Evolutionary conservation across 495 filamentous ascomycete genomes (phyloP), one percentile per base, ranked within the genome.

Genomic region (Schizothecium vesticola): DNA sequence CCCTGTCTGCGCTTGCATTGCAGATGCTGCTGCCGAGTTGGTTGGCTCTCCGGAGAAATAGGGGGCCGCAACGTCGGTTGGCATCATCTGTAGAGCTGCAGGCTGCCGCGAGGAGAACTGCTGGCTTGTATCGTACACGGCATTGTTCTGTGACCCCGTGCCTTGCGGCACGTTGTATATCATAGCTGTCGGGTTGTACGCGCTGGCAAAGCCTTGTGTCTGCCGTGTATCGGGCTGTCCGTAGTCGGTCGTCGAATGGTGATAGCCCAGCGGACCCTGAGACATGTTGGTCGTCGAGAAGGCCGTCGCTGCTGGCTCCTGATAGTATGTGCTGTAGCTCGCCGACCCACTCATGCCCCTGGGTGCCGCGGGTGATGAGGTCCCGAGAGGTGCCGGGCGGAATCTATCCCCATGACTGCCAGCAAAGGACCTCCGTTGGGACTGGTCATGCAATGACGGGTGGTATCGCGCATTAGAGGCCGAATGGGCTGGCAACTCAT

Each of bases 151-250:
- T 77, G 87, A 81, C 72, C 89, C 80, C 72, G 83, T 82, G 72
- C 89, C 85, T 80, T 91, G 89, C 78, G 85, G 82, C 67, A 94
- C 88, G 80, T 88, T 89, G 82, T 97, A 97, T 81, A 95, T 88
- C 78, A 95, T 86, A 63, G 86, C 85, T 57, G 76, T 70, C 66
- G 88, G 81, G 59, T 82, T 82, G 75, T 86, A 87, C 69, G 80
- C 72, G 74, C 78, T 68, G 57, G 78, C 78, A 65, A 81, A 82
- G 69, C 79, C 74, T 69, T 83, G 83, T 69, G 79, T 67, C 67
- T 83, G 82, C 69, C 85, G 79, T 70, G 80, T 79, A 63, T 88
- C 84, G 25, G 75, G 24, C 67, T 83, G 80, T 19, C 79, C 77
- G 68, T 86, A 88, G 63, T 84, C 83, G 22, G 77, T 69, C 19